phyloP scores from a whole-genome alignment of 148 eudicot species.

The Pouteria glomerata region DNA sequence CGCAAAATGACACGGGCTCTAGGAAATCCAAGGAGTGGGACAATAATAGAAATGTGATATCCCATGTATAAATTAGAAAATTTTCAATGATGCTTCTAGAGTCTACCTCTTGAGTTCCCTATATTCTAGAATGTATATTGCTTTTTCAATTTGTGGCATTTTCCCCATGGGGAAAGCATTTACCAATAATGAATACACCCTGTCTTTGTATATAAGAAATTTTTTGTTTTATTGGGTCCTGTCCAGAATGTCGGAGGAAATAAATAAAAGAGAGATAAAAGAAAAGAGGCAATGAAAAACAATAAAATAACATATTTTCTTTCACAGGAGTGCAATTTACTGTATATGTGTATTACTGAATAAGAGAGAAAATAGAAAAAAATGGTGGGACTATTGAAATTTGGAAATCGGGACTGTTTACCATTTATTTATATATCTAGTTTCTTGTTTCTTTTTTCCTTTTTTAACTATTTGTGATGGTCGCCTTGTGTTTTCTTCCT shows the following conservation, averaged over 20 bases:
- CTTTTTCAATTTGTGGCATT: not conserved
- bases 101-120: too few relatives aligned
- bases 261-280: not conserved
- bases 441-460: too few relatives aligned
- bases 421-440: too few relatives aligned
- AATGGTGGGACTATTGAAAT: not conserved
- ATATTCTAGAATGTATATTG: too few relatives aligned
- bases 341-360: not conserved
- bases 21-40: too few relatives aligned
- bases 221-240: not conserved
- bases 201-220: not conserved
- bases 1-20: too few relatives aligned
- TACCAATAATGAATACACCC: not conserved
- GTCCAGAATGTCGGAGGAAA: not conserved
- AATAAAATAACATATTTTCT: not conserved
- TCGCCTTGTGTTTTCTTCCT: not conserved
- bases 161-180: not conserved
- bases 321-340: not conserved
- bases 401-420: not conserved
- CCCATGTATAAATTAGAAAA: too few relatives aligned
- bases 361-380: not conserved
- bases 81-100: too few relatives aligned
- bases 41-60: too few relatives aligned
- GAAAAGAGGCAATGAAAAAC: not conserved
- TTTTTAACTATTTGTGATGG: not conserved